These are phyloP conservation scores for Talaromyces sp. DNA, from an alignment of 2,329 filamentous ascomycete species.

Conservation along the genomic window DNA sequence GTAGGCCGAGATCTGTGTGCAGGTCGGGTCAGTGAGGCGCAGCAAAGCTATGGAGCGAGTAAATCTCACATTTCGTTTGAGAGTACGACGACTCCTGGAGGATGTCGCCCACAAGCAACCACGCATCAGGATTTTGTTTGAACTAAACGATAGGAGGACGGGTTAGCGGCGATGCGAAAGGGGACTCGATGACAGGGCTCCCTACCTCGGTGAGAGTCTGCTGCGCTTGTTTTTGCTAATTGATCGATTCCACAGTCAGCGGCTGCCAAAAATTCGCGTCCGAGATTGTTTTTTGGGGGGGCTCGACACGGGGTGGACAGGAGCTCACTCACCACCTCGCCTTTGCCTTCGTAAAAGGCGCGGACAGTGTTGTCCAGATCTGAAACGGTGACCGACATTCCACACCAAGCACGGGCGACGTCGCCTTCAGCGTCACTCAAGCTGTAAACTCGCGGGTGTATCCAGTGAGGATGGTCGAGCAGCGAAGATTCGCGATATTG, in stretches of 20 bases:
- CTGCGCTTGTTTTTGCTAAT: conserved; percentile 92
- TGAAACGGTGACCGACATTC: conserved; percentile 68
- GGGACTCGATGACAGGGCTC: conserved; percentile 5
- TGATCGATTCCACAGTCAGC: conserved; percentile 16
- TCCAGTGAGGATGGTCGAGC: conserved; percentile 4
- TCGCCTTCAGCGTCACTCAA: conserved; percentile 21
- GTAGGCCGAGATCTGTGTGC: conserved; percentile 72
- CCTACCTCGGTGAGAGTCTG: conserved; percentile 85
- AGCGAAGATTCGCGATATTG: background rate
- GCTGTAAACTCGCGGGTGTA: conserved; percentile 13
- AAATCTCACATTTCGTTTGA: conserved; percentile 83
- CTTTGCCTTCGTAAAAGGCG: conserved; percentile 94
- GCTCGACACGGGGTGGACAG: background rate
- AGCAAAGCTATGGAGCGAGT: background rate
- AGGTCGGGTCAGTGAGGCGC: conserved; percentile 24
- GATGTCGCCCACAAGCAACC: conserved; percentile 96
- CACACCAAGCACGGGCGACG: conserved; percentile 26
- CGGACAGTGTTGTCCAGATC: conserved; percentile 96
- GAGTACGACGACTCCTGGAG: conserved; percentile 86
- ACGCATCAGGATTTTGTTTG: conserved; percentile 97
- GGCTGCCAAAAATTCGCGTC: conserved; percentile 12
- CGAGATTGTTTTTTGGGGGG: no score
- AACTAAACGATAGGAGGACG: conserved; percentile 55
- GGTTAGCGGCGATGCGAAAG: conserved; percentile 13
- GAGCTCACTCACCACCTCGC: conserved; percentile 74